Percentiles rank a stretch among this genome's conserved stretches.
Conservation (phyloP, 2,329 filamentous ascomycete species). For the Fusarium irregulare region DNA sequence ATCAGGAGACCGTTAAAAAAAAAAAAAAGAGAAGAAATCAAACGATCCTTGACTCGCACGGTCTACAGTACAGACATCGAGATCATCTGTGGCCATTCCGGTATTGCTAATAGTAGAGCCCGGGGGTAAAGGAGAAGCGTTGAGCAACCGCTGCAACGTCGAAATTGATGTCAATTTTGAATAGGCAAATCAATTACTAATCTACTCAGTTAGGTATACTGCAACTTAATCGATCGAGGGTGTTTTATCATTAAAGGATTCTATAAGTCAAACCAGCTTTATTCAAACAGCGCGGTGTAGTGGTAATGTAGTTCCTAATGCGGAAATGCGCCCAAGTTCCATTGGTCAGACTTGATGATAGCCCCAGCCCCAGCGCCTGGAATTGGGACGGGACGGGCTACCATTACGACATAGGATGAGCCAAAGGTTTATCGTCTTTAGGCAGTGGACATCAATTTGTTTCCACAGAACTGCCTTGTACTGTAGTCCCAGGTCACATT, state of each 20-base stretch:
- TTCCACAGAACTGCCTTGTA: not conserved
- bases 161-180: not conserved
- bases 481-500: not conserved
- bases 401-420: not conserved
- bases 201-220: not conserved
- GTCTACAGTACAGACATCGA: not conserved
- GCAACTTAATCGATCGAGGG: not conserved
- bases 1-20: not conserved
- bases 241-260: not conserved
- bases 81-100: not conserved
- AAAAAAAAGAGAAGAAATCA: not conserved
- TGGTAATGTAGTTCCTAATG: slow-evolving; percentile 17
- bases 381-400: not conserved
- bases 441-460: not conserved
- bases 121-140: not conserved
- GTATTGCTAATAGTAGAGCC: not conserved
- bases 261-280: not conserved
- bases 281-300: not conserved
- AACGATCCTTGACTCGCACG: not conserved
- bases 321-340: slow-evolving; percentile 13
- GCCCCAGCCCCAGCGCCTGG: not conserved
- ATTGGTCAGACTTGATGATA: slow-evolving; percentile 21
- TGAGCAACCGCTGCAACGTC: not conserved
- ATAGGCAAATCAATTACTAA: too few relatives aligned
- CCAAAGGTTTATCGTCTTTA: not conserved